Percentiles rank a stretch among this genome's conserved stretches.
Evolutionary conservation across 2,329 filamentous ascomycete species (phyloP).

Genomic region (Aspergillus niger): DNA sequence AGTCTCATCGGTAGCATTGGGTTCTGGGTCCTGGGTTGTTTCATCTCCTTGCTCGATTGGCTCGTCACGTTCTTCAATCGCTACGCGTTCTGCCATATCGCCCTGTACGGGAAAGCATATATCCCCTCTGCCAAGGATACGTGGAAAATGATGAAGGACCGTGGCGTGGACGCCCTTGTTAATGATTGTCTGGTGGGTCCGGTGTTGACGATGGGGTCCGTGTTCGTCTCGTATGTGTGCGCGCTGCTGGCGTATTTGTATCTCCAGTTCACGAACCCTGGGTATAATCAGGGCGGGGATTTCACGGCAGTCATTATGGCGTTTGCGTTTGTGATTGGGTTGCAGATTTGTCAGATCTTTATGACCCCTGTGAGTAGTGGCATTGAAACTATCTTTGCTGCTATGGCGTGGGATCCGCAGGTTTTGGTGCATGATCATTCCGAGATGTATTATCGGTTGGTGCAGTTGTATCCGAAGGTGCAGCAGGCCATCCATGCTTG

Average conservation of each 20-base stretch:
- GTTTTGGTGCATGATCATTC: slow-evolving; percentile 79
- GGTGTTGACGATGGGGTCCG: slow-evolving; percentile 72
- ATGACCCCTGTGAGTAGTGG: slow-evolving; percentile 84
- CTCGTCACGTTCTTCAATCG: slow-evolving; percentile 85
- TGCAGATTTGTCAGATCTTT: slow-evolving; percentile 88
- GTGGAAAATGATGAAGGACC: slow-evolving; percentile 87
- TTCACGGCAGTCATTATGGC: slow-evolving; percentile 80
- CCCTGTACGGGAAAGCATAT: slow-evolving; percentile 87
- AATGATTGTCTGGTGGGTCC: slow-evolving; percentile 83
- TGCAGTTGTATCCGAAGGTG: slow-evolving; percentile 79
- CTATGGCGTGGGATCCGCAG: slow-evolving; percentile 64
- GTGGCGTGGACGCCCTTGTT: slow-evolving; percentile 84
- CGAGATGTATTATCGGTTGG: slow-evolving; percentile 77
- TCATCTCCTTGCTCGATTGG: slow-evolving; percentile 81
- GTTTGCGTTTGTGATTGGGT: slow-evolving; percentile 83
- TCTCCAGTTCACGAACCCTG: slow-evolving; percentile 75
- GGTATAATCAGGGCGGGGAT: slow-evolving; percentile 68
- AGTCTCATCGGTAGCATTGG: slow-evolving; percentile 68
- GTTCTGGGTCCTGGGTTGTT: slow-evolving; percentile 74
- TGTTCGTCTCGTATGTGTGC: slow-evolving; percentile 81
- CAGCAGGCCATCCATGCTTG: slow-evolving; percentile 74
- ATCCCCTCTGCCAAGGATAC: slow-evolving; percentile 85
- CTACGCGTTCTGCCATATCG: slow-evolving; percentile 91
- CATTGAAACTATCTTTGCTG: slow-evolving; percentile 91
- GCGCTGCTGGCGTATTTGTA: slow-evolving; percentile 85